phyloP scores from a whole-genome alignment of 1,284 basidiomycete genomes.

The Puccinia coronata region DNA sequence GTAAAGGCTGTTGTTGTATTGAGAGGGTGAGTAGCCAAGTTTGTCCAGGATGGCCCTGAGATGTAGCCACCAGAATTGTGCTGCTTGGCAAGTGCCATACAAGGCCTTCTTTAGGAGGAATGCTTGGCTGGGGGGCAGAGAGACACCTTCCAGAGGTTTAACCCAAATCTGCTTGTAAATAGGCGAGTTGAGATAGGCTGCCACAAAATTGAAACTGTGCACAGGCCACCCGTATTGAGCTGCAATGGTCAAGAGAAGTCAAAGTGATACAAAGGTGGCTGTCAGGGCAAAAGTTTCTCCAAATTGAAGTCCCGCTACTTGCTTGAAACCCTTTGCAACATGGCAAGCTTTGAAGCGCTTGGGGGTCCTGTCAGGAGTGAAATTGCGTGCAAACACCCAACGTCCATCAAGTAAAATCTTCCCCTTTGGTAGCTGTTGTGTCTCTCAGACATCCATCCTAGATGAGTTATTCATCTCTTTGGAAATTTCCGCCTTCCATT shows the following conservation, averaged over 20 bases:
- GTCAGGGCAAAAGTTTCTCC: background rate
- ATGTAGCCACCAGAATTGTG: background rate
- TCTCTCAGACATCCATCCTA: background rate
- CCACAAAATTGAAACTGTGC: slow-evolving; percentile 8
- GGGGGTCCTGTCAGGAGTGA: background rate
- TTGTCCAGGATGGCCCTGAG: background rate
- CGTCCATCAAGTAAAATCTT: background rate
- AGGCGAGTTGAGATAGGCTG: background rate
- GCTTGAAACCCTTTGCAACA: slow-evolving; percentile 22
- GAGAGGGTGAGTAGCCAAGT: no score
- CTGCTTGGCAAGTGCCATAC: no score
- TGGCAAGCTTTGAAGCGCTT: background rate
- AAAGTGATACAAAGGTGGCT: background rate
- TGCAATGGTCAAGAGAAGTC: background rate
- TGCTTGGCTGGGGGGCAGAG: background rate
- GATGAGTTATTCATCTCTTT: background rate
- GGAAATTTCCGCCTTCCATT: background rate
- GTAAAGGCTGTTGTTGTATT: no score
- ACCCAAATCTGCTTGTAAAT: background rate
- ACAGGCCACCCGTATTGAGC: background rate
- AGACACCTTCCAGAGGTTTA: background rate
- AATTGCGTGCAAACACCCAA: background rate
- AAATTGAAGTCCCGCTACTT: slow-evolving; percentile 2
- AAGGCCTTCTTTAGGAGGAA: background rate
- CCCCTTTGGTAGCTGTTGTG: background rate